Evolutionary conservation across 2,329 filamentous ascomycete genomes (phyloP), one percentile per base, ranked within the genome.

Genomic region (Neonectria hederae): DNA sequence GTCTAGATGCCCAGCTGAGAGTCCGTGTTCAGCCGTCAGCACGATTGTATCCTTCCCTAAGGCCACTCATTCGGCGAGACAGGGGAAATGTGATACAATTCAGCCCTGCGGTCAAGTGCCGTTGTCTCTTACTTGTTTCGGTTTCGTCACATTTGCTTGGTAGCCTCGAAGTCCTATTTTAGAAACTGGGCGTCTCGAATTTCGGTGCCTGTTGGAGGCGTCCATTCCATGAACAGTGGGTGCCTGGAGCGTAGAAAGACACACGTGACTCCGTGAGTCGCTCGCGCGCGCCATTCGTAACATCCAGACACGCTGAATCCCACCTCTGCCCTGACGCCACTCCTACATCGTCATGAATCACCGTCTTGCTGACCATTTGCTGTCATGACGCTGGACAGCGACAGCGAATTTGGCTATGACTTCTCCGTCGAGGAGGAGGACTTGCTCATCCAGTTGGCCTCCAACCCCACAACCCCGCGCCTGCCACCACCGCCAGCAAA

Each of bases 361-460:
- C 67, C 56, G 59, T 35, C 54, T 54, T 59, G 10, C 59, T 55
- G 28, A 45, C 30, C 8, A 49, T 62, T 62, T 60, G 35, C 60
- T 62, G 38, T 51, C 52, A 73, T 70, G 66, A 66, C 63, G 40
- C 60, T 59, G 62, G 78, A 80, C 65, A 77, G 74, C 65, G 79
- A 82, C 66, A 78, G 76, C 68, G 81, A 84, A 46, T 85, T 82
- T 72, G 81, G 77, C 62, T 84, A 83, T 69, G 80, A 84, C 67
- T 76, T 84, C 46, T 81, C 82, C 3, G 66, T 74, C 1, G 83
- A 85, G 28, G 83, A 86, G 30, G 83, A 75, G 49, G 67, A 86
- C 63, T 69, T 80, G 43, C 65, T 81, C 48, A 70, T 84, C 17
- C 70, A 78, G 54, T 72, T 82, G 42, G 73, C 74, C 49, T 70